phyloP scores from a whole-genome alignment of 768 basidiomycete genomes.

The Mycena rosella region DNA sequence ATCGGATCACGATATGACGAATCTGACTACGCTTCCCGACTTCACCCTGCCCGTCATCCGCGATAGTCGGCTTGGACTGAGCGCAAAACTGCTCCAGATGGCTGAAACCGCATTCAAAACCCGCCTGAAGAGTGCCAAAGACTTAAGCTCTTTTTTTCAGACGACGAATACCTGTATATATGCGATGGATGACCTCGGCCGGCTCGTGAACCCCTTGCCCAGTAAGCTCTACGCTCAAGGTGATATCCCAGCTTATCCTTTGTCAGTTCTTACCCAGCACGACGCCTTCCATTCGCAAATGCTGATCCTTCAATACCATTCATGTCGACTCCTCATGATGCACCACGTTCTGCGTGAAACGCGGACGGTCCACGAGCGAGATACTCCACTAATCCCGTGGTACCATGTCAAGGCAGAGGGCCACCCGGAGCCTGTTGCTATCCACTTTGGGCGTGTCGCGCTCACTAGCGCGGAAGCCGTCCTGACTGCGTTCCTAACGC shows the following conservation, averaged over 20 bases:
- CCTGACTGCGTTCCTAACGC: slow-evolving; percentile 49
- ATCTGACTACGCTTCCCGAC: slow-evolving; percentile 41
- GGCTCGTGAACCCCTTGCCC: slow-evolving; percentile 50
- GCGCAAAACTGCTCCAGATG: slow-evolving; percentile 50
- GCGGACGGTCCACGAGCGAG: slow-evolving; percentile 33
- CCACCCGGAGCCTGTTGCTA: slow-evolving; percentile 44
- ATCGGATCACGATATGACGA: slow-evolving; percentile 47
- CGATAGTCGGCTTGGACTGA: slow-evolving; percentile 53
- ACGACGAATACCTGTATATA: slow-evolving; percentile 47
- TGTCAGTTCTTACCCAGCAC: slow-evolving; percentile 55
- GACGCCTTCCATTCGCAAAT: slow-evolving; percentile 59
- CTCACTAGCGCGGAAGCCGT: slow-evolving; percentile 53
- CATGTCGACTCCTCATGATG: slow-evolving; percentile 53
- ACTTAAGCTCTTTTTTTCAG: slow-evolving; percentile 50
- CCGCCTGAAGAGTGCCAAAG: slow-evolving; percentile 41
- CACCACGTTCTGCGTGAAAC: slow-evolving; percentile 50
- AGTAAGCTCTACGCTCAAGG: background rate
- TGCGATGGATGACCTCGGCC: slow-evolving; percentile 52
- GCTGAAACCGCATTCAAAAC: slow-evolving; percentile 49
- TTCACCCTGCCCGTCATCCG: slow-evolving; percentile 39
- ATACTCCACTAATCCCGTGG: slow-evolving; percentile 45
- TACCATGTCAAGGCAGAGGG: slow-evolving; percentile 49
- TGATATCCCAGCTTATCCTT: background rate
- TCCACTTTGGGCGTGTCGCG: slow-evolving; percentile 53
- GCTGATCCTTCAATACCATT: slow-evolving; percentile 55